A percentile compares a stretch with the other conserved stretches of the same genome.
phyloP scores from a whole-genome alignment of 1,284 basidiomycete genomes.

The Calocybe gambosa region DNA sequence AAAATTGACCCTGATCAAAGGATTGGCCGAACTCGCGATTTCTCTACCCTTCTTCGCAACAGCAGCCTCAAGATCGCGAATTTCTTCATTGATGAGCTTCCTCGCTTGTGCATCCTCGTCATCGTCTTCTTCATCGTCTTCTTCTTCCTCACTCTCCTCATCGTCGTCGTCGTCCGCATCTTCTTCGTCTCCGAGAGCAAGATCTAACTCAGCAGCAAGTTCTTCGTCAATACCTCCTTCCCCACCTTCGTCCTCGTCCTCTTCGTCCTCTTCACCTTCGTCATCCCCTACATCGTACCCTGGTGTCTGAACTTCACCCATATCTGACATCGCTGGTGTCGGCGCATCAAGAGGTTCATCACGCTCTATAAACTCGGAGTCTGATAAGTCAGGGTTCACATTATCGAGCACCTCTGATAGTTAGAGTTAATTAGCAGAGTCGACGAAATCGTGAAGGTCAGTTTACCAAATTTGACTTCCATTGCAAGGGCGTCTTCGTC shows the following conservation, averaged over 20 bases:
- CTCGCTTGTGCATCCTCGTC: constrained; percentile 74
- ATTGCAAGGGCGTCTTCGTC: constrained; percentile 81
- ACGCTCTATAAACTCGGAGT: constrained; percentile 76
- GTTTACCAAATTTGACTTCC: constrained; percentile 69
- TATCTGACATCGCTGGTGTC: constrained; percentile 62
- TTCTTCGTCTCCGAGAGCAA: constrained; percentile 63
- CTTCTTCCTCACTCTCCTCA: constrained; percentile 55
- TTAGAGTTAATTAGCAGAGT: background rate
- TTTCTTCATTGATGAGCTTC: constrained; percentile 83
- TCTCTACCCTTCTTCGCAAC: constrained; percentile 84
- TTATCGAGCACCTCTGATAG: constrained; percentile 71
- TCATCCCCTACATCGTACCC: constrained; percentile 51
- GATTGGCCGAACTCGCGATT: constrained; percentile 83
- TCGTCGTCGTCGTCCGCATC: constrained; percentile 64
- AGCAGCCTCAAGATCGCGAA: constrained; percentile 82
- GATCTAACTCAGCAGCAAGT: constrained; percentile 66
- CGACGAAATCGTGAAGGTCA: constrained; percentile 10
- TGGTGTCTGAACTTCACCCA: constrained; percentile 56
- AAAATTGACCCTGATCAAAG: constrained; percentile 72
- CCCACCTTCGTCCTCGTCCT: constrained; percentile 35
- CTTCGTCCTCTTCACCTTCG: constrained; percentile 56
- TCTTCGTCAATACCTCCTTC: constrained; percentile 76
- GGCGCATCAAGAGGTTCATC: constrained; percentile 57
- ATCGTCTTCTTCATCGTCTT: constrained; percentile 70
- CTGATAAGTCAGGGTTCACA: constrained; percentile 81